phyloP scores from a whole-genome alignment of 192 early-diverging fungal species.

The Linnemannia schmuckeri region DNA sequence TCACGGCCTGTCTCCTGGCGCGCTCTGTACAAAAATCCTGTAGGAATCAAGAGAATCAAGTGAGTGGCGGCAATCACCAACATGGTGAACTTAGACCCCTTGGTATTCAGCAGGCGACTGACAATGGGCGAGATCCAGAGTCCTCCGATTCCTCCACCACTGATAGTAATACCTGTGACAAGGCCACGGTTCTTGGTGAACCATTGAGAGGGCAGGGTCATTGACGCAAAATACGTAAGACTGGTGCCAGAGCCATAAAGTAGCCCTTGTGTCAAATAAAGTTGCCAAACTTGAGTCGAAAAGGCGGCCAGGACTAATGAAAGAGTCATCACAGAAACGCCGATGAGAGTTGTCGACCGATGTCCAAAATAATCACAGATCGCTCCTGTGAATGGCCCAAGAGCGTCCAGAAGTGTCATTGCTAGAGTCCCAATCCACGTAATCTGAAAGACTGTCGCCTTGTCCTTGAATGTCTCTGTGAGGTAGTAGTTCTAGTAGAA shows the following conservation, averaged over 20 bases:
- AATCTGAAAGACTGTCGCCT: conserved; percentile 22
- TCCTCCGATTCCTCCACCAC: conserved; percentile 63
- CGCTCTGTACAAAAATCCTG: conserved; percentile 18
- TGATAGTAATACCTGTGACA: conserved; percentile 65
- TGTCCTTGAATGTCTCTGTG: conserved; percentile 23
- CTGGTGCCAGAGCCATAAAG: conserved; percentile 71
- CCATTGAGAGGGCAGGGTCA: conserved; percentile 74
- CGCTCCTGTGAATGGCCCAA: conserved; percentile 31
- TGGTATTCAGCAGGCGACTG: conserved; percentile 33
- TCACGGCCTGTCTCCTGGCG: conserved; percentile 30
- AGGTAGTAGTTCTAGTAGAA: conserved; percentile 25
- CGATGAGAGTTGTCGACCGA: conserved; percentile 58
- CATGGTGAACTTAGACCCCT: conserved; percentile 63
- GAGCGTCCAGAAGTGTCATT: conserved; percentile 21
- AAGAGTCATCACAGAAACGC: conserved; percentile 37
- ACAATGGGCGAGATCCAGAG: conserved; percentile 70
- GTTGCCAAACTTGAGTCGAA: conserved; percentile 74
- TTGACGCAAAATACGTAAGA: conserved; percentile 69
- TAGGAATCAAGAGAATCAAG: conserved; percentile 52
- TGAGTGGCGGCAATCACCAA: conserved; percentile 61
- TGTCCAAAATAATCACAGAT: conserved; percentile 42
- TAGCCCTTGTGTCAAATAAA: conserved; percentile 74
- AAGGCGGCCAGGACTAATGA: conserved; percentile 69
- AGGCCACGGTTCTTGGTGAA: conserved; percentile 70
- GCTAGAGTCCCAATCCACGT: conserved; percentile 42